Evolutionary conservation across 2,329 filamentous ascomycete genomes (phyloP).

Genomic region (Penicillium occitanis): DNA sequence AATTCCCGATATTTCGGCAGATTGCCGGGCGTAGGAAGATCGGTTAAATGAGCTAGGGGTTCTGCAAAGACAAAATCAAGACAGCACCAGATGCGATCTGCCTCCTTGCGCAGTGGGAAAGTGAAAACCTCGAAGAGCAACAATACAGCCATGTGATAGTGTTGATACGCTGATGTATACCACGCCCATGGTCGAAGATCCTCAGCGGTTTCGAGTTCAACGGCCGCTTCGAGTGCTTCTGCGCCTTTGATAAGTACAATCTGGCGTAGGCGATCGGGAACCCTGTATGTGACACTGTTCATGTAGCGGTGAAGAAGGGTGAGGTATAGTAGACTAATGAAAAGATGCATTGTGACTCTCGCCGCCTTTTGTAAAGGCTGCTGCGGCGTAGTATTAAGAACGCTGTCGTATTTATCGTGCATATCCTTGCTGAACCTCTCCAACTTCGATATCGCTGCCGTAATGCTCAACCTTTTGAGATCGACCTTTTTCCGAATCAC

Average conservation of each 20-base stretch:
- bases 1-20: constrained; percentile 2
- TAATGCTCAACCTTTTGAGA: constrained; percentile 60
- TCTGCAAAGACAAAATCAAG: constrained; percentile 67
- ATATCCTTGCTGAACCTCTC: constrained; percentile 66
- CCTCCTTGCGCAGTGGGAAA: constrained; percentile 56
- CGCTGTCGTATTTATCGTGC: constrained; percentile 63
- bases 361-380: constrained; percentile 62
- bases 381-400: constrained; percentile 56
- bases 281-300: constrained; percentile 35
- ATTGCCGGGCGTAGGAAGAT: constrained; percentile 3
- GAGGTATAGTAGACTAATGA: constrained; percentile 63
- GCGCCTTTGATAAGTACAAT: constrained; percentile 64
- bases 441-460: constrained; percentile 64
- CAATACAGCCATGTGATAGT: constrained; percentile 69
- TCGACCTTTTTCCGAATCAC: constrained; percentile 66
- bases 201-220: constrained; percentile 55
- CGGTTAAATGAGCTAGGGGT: neutral
- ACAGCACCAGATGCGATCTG: constrained; percentile 67
- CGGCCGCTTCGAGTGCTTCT: constrained; percentile 54
- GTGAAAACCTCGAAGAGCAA: constrained; percentile 67
- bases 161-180: constrained; percentile 69
- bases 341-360: constrained; percentile 63
- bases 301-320: constrained; percentile 70
- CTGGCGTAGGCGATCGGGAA: constrained; percentile 59
- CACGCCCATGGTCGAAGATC: constrained; percentile 62